Percentiles rank a stretch among this genome's conserved stretches.
Evolutionary conservation across 768 basidiomycete species (phyloP).

Genomic region (Pleurotus pulmonarius): DNA sequence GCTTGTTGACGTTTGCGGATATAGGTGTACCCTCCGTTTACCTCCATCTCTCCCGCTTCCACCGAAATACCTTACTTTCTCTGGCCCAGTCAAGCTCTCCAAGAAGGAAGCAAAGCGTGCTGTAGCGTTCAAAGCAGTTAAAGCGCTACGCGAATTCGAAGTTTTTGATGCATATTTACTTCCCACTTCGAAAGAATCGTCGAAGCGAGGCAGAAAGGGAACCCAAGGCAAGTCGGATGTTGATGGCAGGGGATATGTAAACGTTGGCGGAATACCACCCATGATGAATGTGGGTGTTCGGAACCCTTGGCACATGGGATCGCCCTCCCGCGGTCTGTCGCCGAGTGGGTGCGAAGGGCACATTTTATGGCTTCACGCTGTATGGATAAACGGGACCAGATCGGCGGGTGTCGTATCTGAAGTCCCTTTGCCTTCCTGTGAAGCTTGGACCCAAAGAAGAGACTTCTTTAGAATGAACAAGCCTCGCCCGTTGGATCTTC

Average conservation of each 20-base stretch:
- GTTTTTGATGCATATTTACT: slow-evolving; percentile 83
- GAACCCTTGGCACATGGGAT: slow-evolving; percentile 63
- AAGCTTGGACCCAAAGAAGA: slow-evolving; percentile 33
- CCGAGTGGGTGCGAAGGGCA: not conserved
- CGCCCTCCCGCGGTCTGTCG: slow-evolving; percentile 6
- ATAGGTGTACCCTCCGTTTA: slow-evolving; percentile 52
- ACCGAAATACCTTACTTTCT: slow-evolving; percentile 46
- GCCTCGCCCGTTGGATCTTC: slow-evolving; percentile 34
- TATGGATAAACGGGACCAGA: slow-evolving; percentile 45
- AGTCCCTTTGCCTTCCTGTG: slow-evolving; percentile 44
- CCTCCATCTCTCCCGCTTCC: slow-evolving; percentile 66
- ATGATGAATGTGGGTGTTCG: slow-evolving; percentile 58
- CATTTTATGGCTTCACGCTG: slow-evolving; percentile 62
- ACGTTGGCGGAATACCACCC: slow-evolving; percentile 42
- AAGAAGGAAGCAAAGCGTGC: slow-evolving; percentile 84
- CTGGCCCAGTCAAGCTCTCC: slow-evolving; percentile 56
- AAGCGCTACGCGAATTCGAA: slow-evolving; percentile 60
- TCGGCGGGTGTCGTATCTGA: slow-evolving; percentile 69
- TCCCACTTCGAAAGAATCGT: slow-evolving; percentile 47
- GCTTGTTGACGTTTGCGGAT: slow-evolving; percentile 41
- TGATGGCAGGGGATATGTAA: slow-evolving; percentile 48
- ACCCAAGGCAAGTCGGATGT: slow-evolving; percentile 43
- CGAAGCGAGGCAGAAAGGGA: not conserved
- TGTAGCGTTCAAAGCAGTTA: slow-evolving; percentile 77
- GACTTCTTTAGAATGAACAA: slow-evolving; percentile 29